These are phyloP conservation scores for Capsella bursapastoris DNA, from an alignment of 345 rosid species.

Conservation along the genomic window DNA sequence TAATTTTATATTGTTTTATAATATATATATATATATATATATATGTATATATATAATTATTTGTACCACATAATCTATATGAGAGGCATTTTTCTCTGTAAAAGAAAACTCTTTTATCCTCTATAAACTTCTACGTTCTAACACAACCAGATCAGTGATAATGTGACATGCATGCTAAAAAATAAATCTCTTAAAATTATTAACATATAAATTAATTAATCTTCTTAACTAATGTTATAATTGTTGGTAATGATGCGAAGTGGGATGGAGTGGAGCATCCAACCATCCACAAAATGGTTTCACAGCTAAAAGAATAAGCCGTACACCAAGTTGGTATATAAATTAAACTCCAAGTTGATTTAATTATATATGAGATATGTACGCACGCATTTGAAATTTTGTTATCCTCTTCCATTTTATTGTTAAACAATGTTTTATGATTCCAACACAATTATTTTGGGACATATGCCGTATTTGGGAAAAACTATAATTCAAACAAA, in stretches of 20 bases:
- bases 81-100: too few species aligned
- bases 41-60: too few species aligned
- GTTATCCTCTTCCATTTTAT: neutral
- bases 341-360: conserved; percentile 27
- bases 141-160: neutral
- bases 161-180: neutral
- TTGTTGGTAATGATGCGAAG: conserved; percentile 20
- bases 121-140: neutral
- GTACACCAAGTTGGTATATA: conserved; percentile 38
- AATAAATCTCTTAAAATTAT: neutral
- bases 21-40: too few species aligned
- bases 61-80: too few species aligned
- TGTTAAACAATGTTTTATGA: conserved; percentile 19
- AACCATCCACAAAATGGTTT: conserved; percentile 31
- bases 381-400: neutral
- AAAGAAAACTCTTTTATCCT: too few species aligned
- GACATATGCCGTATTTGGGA: conserved; percentile 39
- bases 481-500: conserved; percentile 37
- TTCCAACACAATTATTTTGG: conserved; percentile 24
- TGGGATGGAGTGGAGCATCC: conserved; percentile 33
- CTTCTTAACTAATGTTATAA: neutral
- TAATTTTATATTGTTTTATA: too few species aligned
- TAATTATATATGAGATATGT: conserved; percentile 11
- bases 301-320: conserved; percentile 36
- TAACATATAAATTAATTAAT: neutral